Evolutionary conservation across 2,329 filamentous ascomycete species (phyloP), one percentile per base, ranked within the genome.

Genomic region (Pestalotiopsis sp.): DNA sequence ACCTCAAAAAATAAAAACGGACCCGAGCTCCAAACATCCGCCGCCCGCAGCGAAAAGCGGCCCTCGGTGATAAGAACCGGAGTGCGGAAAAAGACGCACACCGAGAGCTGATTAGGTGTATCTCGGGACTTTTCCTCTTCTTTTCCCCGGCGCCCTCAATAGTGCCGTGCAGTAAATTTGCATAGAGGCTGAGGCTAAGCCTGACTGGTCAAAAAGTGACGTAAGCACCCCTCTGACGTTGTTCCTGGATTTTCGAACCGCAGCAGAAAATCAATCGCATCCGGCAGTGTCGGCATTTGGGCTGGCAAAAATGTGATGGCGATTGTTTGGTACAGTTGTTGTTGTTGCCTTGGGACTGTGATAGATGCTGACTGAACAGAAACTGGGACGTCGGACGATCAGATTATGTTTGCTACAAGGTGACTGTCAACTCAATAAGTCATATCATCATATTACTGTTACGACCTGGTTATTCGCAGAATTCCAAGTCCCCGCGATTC

Each of bases 191-290:
- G 57, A 31, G 27, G 27, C 27, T 36, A 62, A 25, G 38, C 61
- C 20, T 14, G 45, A 41, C 36, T 49, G 17, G 41, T 23, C 17
- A 52, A 45, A 58, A 27, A 58, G 45, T 66, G 63, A 66, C 63
- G 63, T 66, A 66, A 66, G 63, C 63, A 49, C 63, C 63, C 63
- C 63, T 66, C 63, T 66, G 63, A 66, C 63, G 63, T 57, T 66
- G 49, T 66, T 57, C 25, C 63, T 57, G 63, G 49, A 23, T 56
- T 7, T n/a, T 38, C 11, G 41, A 49, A 27, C 17, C 17, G 52
- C 31, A 36, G 31, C 31, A 36, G 31, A 36, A 23, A 66, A 58
- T 25, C 13, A 58, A 64, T 49, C 38, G 62, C 62, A 45, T 64
- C 62, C 62, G 62, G 62, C 63, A 66, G 36, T 36, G 20, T 66